Evolutionary conservation across 2,329 filamentous ascomycete genomes (phyloP).

Genomic region (Fusarium cyanostomum): DNA sequence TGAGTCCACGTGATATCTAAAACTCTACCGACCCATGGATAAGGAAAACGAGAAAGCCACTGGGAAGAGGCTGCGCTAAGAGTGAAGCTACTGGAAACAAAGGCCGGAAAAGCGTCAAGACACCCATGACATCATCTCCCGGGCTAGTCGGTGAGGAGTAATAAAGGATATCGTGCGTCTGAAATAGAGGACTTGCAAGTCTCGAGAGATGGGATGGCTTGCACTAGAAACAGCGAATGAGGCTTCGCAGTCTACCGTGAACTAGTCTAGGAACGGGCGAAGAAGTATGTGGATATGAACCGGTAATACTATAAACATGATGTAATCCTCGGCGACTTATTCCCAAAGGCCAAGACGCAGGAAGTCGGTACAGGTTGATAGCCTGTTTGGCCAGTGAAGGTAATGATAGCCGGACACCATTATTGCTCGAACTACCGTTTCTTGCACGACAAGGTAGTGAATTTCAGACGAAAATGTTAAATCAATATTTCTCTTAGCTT

Average conservation of each 20-base stretch:
- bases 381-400: not conserved
- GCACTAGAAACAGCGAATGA: not conserved
- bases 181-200: not conserved
- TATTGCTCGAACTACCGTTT: not conserved
- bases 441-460: not conserved
- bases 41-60: conserved; percentile 5
- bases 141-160: not conserved
- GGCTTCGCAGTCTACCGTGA: no score
- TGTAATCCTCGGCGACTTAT: not conserved
- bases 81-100: conserved; percentile 15
- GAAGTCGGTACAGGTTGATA: no score
- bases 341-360: no score
- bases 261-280: not conserved
- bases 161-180: not conserved
- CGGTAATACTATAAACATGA: not conserved
- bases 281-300: not conserved
- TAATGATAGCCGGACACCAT: not conserved
- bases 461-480: conserved; percentile 1
- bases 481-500: not conserved
- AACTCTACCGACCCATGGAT: not conserved
- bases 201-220: no score
- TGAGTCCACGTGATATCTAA: not conserved
- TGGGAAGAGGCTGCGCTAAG: conserved; percentile 5
- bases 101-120: conserved; percentile 9
- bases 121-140: conserved; percentile 4